Conservation (phyloP, 2,329 filamentous ascomycete species). For the Paracamarosporium sp. region DNA sequence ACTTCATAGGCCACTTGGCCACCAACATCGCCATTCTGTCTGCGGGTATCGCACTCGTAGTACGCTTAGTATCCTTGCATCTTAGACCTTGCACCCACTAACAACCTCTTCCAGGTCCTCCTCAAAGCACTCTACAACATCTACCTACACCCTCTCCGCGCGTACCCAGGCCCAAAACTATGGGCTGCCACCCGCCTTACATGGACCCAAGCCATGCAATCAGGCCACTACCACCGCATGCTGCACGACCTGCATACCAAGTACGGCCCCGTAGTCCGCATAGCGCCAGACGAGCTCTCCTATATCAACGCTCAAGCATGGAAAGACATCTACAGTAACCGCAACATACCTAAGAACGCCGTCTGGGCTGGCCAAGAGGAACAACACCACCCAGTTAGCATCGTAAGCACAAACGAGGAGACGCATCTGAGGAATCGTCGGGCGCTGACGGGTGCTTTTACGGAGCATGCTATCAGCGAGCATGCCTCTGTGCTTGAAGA, state of each 20-base stretch:
- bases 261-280: slow-evolving; percentile 54
- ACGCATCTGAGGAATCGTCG: slow-evolving; percentile 36
- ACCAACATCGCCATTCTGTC: neutral
- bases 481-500: slow-evolving; percentile 46
- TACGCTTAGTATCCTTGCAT: neutral
- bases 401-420: slow-evolving; percentile 15
- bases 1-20: neutral
- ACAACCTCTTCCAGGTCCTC: neutral
- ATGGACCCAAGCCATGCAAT: slow-evolving; percentile 33
- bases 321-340: slow-evolving; percentile 50
- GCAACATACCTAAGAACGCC: slow-evolving; percentile 17
- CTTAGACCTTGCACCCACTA: too few species aligned
- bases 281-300: slow-evolving; percentile 56
- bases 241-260: slow-evolving; percentile 19
- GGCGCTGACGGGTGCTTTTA: slow-evolving; percentile 50
- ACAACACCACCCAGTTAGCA: neutral
- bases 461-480: slow-evolving; percentile 49
- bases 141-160: slow-evolving; percentile 22
- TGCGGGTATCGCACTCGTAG: neutral
- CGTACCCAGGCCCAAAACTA: slow-evolving; percentile 19
- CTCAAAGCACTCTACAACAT: slow-evolving; percentile 21
- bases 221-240: slow-evolving; percentile 14
- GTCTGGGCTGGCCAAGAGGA: slow-evolving; percentile 13
- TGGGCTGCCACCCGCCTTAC: slow-evolving; percentile 43
- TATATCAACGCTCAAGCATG: slow-evolving; percentile 51